Base-by-base conservation (phyloP, 208 protist species). In the Zelonia costaricensis region DNA sequence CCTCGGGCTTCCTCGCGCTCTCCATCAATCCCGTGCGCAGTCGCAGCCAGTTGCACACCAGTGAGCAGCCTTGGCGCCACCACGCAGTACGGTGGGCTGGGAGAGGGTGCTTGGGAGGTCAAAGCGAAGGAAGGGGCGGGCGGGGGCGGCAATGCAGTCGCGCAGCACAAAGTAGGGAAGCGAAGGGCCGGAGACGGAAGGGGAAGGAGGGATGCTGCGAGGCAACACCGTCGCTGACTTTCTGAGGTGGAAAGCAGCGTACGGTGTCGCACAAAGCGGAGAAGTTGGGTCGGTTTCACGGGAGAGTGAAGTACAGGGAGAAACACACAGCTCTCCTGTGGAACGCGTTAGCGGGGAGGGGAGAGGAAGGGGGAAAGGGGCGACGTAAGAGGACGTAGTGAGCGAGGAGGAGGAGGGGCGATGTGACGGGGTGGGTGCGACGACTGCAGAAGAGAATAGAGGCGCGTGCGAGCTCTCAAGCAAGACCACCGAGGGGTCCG, bases 1-100 rank as follows among this genome's bases (percentile, higher is more conserved):
- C 62, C 38, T 69, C 62, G 27, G 47, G 46, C 54, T 56, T 69
- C 38, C 48, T 69, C 3, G 62, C 53, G 7, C 52, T 47, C 36
- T 71, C 64, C 55, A 63, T 62, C 55, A 20, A 25, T 52, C 46
- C 15, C 3, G 60, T 55, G n/a, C 20, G 31, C 49, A 55, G 31
- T 8, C 7, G n/a, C 49, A n/a, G 20, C 31, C n/a, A 20, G 39
- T 16, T 3, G 18, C 8, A 27, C 15, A 33, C 13, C 15, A 27
- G n/a, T 13, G n/a, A 38, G 13, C 28, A 28, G 18, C 10, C 22
- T 15, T 16, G 31, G 31, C n/a, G 31, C 30, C n/a, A 40, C 30
- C 25, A 31, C 27, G 47, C 25, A 22, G 36, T 23, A n/a, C n/a
- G 9, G 23, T 15, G 47, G 13, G 15, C n/a, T 4, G 35, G 16